Conservation (phyloP, 1,139 yeast genomes). For the Taphrina flavorubra region DNA sequence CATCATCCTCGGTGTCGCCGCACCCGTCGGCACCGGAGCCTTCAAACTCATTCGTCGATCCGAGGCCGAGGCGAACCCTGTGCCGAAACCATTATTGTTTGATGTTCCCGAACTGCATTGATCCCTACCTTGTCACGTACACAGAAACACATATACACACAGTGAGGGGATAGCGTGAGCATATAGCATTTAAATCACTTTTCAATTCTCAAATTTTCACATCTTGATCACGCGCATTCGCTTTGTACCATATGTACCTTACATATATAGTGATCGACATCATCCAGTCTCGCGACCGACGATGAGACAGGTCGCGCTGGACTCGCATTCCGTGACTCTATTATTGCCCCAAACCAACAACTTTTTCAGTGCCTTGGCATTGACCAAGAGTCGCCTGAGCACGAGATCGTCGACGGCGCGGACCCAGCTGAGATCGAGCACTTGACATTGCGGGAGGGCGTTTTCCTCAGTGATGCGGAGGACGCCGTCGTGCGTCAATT, state of each 20-base stretch:
- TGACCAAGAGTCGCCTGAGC: conserved; percentile 28
- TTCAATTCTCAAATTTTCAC: neutral
- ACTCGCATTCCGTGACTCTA: conserved; percentile 29
- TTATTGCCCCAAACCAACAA: conserved; percentile 42
- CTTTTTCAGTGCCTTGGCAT: conserved; percentile 33
- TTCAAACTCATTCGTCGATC: conserved; percentile 63
- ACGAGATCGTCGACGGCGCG: conserved; percentile 41
- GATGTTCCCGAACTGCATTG: conserved; percentile 27
- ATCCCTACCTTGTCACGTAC: neutral
- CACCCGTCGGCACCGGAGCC: conserved; percentile 97
- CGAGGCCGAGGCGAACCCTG: conserved; percentile 8
- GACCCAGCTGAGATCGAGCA: conserved; percentile 42
- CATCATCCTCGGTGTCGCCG: conserved; percentile 95
- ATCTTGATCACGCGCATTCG: neutral
- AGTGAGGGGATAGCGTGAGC: neutral
- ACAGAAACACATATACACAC: too few relatives aligned
- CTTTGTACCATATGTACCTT: too few relatives aligned
- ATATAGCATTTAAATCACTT: neutral
- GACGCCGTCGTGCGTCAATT: conserved; percentile 61
- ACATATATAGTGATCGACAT: neutral
- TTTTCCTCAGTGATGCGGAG: conserved; percentile 52
- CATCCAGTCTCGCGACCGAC: conserved; percentile 31
- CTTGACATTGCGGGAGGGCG: conserved; percentile 26
- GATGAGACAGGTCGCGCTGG: conserved; percentile 21
- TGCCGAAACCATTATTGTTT: conserved; percentile 19